phyloP scores from a whole-genome alignment of 164 flowering plant genomes.

The Annona cherimola region DNA sequence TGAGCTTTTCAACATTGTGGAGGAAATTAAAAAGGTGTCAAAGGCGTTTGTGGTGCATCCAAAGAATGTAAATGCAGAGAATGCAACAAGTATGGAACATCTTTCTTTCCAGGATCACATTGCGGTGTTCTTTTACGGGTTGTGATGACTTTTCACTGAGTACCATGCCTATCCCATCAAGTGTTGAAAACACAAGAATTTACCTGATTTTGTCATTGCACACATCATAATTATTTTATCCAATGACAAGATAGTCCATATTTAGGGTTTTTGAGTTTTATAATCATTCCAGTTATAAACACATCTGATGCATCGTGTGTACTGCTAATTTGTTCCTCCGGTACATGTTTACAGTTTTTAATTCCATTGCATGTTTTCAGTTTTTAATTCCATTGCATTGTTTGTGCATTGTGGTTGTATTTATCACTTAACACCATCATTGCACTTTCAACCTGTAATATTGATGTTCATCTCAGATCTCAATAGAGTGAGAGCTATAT shows the following conservation, averaged over 20 bases:
- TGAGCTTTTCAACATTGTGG: slow-evolving; percentile 88
- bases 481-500: no score
- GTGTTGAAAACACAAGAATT: background rate
- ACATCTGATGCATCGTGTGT: no score
- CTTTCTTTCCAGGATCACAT: background rate
- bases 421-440: no score
- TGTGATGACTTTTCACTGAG: background rate
- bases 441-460: no score
- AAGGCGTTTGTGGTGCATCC: slow-evolving; percentile 91
- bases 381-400: no score
- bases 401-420: no score
- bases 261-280: no score
- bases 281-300: no score
- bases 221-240: background rate
- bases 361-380: no score
- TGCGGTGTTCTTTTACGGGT: background rate
- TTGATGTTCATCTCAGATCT: no score
- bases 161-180: background rate
- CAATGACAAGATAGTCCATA: background rate
- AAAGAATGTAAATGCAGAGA: slow-evolving; percentile 80
- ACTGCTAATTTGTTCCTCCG: no score
- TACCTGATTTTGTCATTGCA: background rate
- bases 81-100: slow-evolving; percentile 58
- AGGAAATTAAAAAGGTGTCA: slow-evolving; percentile 86
- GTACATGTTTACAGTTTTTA: no score